These are phyloP conservation scores for Globisporangium alternatum DNA, from an alignment of 352 stramenopile species.

Conservation along the genomic window DNA sequence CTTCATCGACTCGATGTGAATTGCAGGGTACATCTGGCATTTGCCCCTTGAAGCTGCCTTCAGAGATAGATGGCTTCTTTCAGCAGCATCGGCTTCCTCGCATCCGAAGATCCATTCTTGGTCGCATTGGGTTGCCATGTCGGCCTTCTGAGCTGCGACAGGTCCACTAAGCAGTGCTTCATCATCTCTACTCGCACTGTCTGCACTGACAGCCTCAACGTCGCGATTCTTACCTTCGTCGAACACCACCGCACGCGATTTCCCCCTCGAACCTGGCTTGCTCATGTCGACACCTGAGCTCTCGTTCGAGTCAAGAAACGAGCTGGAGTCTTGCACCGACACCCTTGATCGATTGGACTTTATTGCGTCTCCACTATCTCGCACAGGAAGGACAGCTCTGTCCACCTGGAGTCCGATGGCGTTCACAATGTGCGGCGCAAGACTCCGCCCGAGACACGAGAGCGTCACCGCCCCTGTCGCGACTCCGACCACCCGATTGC, in stretches of 20 bases:
- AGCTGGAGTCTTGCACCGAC: background rate
- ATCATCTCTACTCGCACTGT: background rate
- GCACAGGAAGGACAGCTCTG: background rate
- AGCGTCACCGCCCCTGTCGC: conserved; percentile 33
- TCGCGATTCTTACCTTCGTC: background rate
- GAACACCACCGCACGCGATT: background rate
- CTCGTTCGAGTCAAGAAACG: background rate
- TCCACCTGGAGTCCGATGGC: conserved; percentile 33
- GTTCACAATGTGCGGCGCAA: conserved; percentile 32
- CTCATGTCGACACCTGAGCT: too few species aligned
- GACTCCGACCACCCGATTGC: conserved; percentile 17
- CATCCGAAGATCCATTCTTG: conserved; percentile 3
- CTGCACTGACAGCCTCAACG: background rate
- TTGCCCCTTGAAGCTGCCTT: background rate
- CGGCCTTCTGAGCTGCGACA: conserved; percentile 9
- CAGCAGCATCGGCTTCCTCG: background rate
- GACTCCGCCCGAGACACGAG: conserved; percentile 39
- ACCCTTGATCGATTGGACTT: background rate
- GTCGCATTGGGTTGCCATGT: conserved; percentile 35
- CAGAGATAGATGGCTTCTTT: background rate
- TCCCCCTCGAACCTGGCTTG: background rate
- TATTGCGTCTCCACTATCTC: background rate
- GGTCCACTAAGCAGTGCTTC: background rate
- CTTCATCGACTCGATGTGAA: conserved; percentile 3
- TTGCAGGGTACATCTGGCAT: background rate